A percentile compares a stretch with the other conserved stretches of the same genome.
Conservation (phyloP, 2,329 filamentous ascomycete species). For the Chalaropsis thielavioides region DNA sequence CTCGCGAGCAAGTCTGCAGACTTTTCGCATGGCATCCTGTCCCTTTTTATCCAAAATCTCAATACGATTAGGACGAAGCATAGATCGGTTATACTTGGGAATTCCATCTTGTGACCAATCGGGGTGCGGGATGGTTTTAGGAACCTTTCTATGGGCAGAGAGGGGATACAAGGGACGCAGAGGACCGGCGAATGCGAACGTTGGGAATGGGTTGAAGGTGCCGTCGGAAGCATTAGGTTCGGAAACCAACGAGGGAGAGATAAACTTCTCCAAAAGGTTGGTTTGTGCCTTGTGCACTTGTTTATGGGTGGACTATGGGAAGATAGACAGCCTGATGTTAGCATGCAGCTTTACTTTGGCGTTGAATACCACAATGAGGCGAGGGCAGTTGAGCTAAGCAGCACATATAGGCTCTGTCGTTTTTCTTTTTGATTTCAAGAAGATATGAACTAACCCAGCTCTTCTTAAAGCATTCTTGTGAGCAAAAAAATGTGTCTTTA, state of each 20-base stretch:
- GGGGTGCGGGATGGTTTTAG: conserved; percentile 65
- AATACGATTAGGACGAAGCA: conserved; percentile 64
- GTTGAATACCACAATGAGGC: background rate
- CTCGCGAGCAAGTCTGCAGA: conserved; percentile 74
- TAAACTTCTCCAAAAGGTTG: conserved; percentile 57
- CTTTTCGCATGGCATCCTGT: conserved; percentile 82
- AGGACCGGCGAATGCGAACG: conserved; percentile 65
- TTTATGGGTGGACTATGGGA: conserved; percentile 28
- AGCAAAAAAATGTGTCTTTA: conserved; percentile 90
- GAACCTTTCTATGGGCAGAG: conserved; percentile 56
- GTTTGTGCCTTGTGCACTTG: conserved; percentile 61
- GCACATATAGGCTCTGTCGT: too few species aligned
- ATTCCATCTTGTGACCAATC: conserved; percentile 83
- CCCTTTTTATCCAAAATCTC: conserved; percentile 66
- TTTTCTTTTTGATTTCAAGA: background rate
- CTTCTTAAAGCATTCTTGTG: conserved; percentile 96
- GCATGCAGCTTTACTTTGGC: background rate
- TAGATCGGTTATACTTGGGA: conserved; percentile 43
- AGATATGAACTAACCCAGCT: conserved; percentile 63
- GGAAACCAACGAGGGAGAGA: conserved; percentile 72
- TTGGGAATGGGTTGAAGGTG: conserved; percentile 82
- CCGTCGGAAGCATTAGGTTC: conserved; percentile 83
- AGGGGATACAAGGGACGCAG: conserved; percentile 80
- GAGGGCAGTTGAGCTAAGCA: background rate
- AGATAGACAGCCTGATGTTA: background rate